A percentile compares a stretch with the other conserved stretches of the same genome.
Evolutionary conservation across 108 stramenopile genomes (phyloP).

Genomic region (Fragilaria radians): DNA sequence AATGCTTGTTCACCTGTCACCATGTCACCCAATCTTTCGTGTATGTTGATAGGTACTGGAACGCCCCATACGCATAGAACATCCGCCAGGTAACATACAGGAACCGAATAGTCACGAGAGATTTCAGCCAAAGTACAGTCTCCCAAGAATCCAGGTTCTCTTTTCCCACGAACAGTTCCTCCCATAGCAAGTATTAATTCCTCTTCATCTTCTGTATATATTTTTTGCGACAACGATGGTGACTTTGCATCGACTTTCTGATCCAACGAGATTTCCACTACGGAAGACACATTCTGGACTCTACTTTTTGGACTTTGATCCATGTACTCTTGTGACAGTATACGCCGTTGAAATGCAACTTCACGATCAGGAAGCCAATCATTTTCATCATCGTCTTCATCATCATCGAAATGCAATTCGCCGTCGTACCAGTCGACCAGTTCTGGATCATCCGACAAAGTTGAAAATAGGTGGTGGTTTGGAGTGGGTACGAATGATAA

Average conservation of each 20-base stretch:
- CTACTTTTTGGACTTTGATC: not conserved
- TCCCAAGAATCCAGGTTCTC: constrained; percentile 74
- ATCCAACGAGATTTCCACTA: constrained; percentile 8
- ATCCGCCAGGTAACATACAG: constrained; percentile 79
- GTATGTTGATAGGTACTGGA: constrained; percentile 60
- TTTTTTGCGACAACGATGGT: too few species aligned
- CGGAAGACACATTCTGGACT: constrained; percentile 2
- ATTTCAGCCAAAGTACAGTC: constrained; percentile 76
- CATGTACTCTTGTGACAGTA: not conserved
- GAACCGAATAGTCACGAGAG: constrained; percentile 63
- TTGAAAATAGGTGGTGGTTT: too few species aligned
- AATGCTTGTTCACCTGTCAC: constrained; percentile 88
- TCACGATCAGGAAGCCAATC: constrained; percentile 54
- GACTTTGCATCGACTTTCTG: constrained; percentile 11
- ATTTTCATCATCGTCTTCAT: constrained; percentile 19
- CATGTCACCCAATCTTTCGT: constrained; percentile 69
- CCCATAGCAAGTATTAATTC: constrained; percentile 64
- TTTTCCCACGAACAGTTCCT: constrained; percentile 30
- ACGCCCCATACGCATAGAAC: constrained; percentile 77
- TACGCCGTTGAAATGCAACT: constrained; percentile 17
- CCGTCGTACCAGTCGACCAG: not conserved
- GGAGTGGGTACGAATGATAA: too few species aligned
- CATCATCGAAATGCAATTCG: not conserved
- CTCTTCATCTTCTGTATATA: constrained; percentile 72
- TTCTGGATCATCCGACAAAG: constrained; percentile 2